These are phyloP conservation scores for Phytophthora hibernalis DNA, from an alignment of 352 stramenopile genomes.

Conservation along the genomic window DNA sequence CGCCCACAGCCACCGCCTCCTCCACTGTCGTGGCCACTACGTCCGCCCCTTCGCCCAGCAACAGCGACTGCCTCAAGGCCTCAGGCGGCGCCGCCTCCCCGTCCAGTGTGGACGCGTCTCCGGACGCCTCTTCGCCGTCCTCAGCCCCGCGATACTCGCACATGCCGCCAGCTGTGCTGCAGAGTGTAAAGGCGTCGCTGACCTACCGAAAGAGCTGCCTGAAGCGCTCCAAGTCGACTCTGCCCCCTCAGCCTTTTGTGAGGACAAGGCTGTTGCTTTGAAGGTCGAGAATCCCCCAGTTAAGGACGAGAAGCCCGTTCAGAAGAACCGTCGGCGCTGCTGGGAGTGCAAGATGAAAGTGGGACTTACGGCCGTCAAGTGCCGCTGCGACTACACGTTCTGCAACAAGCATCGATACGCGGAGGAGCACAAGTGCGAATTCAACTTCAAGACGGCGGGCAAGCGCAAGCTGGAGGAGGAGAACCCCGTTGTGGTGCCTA, in stretches of 20 bases:
- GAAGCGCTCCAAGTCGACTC: constrained; percentile 70
- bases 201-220: constrained; percentile 74
- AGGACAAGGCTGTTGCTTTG: background rate
- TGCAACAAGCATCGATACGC: constrained; percentile 91
- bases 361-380: constrained; percentile 84
- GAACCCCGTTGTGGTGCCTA: constrained; percentile 81
- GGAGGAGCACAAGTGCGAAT: constrained; percentile 88
- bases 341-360: constrained; percentile 91
- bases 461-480: constrained; percentile 87
- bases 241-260: constrained; percentile 36
- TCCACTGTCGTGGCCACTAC: constrained; percentile 38
- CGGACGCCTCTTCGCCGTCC: background rate
- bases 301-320: constrained; percentile 40
- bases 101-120: constrained; percentile 31
- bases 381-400: constrained; percentile 91
- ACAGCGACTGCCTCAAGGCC: constrained; percentile 38
- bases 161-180: constrained; percentile 52
- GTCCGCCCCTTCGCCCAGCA: constrained; percentile 15
- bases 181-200: constrained; percentile 60
- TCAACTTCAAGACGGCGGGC: constrained; percentile 87
- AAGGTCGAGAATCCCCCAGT: background rate
- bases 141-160: constrained; percentile 39
- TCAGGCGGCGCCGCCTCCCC: constrained; percentile 19
- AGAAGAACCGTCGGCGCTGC: constrained; percentile 91
- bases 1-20: constrained; percentile 36